Evolutionary conservation across 2,329 filamentous ascomycete species (phyloP).

Genomic region (Colletotrichum chrysophilum): DNA sequence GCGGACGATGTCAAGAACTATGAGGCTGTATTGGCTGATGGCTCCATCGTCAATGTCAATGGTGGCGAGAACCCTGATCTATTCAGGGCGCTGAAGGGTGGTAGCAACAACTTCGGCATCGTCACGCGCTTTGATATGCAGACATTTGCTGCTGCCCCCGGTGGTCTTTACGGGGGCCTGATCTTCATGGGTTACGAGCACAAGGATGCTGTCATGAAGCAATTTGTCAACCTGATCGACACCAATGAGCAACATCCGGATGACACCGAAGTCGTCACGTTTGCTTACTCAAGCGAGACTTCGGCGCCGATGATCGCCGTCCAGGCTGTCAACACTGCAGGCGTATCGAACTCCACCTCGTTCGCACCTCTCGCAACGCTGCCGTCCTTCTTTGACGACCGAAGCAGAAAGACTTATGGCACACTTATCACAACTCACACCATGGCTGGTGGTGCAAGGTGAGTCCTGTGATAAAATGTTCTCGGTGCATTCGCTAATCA

Average conservation of each 20-base stretch:
- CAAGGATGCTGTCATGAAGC: not conserved
- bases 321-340: not conserved
- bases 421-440: not conserved
- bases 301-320: not conserved
- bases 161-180: not conserved
- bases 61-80: conserved; percentile 41
- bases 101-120: conserved; percentile 51
- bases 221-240: not conserved
- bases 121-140: conserved; percentile 35
- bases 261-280: not conserved
- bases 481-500: not conserved
- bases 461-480: rapidly evolving
- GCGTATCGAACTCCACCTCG: not conserved
- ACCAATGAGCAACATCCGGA: not conserved
- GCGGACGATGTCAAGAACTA: conserved; percentile 47
- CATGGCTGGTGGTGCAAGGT: not conserved
- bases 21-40: conserved; percentile 49
- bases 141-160: not conserved
- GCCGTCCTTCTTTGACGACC: not conserved
- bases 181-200: not conserved
- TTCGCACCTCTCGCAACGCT: not conserved
- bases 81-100: conserved; percentile 52
- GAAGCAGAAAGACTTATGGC: not conserved
- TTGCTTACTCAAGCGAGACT: not conserved
- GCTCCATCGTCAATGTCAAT: conserved; percentile 46